A percentile compares a stretch with the other conserved stretches of the same genome.
Evolutionary conservation across 208 protist genomes (phyloP).

Genomic region (Leishmania turanica): DNA sequence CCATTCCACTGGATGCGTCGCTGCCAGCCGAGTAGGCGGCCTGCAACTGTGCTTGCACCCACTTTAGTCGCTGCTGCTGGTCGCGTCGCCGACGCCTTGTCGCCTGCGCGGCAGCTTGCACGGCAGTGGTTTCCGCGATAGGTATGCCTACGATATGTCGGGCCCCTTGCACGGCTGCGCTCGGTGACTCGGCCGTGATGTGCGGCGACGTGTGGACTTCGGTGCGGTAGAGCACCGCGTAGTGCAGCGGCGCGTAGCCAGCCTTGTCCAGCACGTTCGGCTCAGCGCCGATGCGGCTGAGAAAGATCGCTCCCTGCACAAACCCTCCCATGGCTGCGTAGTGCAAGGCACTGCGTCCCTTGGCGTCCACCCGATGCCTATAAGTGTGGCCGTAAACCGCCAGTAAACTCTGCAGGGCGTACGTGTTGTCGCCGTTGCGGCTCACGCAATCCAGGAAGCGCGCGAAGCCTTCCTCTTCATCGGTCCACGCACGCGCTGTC

Average conservation of each 20-base stretch:
- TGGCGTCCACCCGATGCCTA: slow-evolving; percentile 24
- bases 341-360: slow-evolving; percentile 36
- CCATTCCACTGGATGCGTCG: neutral
- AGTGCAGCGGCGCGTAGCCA: slow-evolving; percentile 46
- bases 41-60: slow-evolving; percentile 16
- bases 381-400: slow-evolving; percentile 18
- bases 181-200: slow-evolving; percentile 21
- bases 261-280: slow-evolving; percentile 37
- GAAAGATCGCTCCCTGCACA: slow-evolving; percentile 30
- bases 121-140: slow-evolving; percentile 9
- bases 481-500: slow-evolving; percentile 12
- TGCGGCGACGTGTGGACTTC: slow-evolving; percentile 8
- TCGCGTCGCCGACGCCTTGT: slow-evolving; percentile 16
- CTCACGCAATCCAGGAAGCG: slow-evolving; percentile 33
- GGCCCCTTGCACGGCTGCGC: slow-evolving; percentile 14
- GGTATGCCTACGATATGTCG: slow-evolving; percentile 25
- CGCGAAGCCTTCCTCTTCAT: slow-evolving; percentile 29
- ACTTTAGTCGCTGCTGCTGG: slow-evolving; percentile 17
- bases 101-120: slow-evolving; percentile 22
- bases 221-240: slow-evolving; percentile 37
- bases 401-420: slow-evolving; percentile 27
- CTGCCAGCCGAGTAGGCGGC: slow-evolving; percentile 3
- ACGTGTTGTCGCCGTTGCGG: slow-evolving; percentile 37
- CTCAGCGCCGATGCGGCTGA: slow-evolving; percentile 38
- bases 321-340: slow-evolving; percentile 37